phyloP scores from a whole-genome alignment of 768 basidiomycete species.

The Tulasnella calospora region DNA sequence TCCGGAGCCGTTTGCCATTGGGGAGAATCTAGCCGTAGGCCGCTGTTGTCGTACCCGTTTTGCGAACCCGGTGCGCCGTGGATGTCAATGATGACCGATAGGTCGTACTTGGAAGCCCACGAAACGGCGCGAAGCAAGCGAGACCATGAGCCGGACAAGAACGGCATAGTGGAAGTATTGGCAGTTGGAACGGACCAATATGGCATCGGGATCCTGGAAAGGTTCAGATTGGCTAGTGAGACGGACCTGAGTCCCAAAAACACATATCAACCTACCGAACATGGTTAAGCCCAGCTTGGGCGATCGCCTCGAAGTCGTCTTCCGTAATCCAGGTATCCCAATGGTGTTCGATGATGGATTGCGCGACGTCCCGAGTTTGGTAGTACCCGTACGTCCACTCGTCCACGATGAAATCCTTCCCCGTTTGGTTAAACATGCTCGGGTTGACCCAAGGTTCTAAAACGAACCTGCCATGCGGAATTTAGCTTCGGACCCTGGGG shows the following conservation, averaged over 20 bases:
- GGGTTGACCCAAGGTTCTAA: constrained; percentile 28
- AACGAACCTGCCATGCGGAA: constrained; percentile 19
- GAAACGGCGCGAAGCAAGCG: constrained; percentile 57
- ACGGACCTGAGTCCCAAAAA: neutral
- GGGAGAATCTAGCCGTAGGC: constrained; percentile 56
- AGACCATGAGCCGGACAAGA: constrained; percentile 60
- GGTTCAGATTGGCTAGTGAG: neutral
- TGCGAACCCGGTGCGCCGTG: constrained; percentile 84
- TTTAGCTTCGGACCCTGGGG: neutral
- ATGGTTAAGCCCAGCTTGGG: constrained; percentile 63
- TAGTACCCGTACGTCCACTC: constrained; percentile 25
- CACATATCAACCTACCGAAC: constrained; percentile 48
- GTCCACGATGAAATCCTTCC: constrained; percentile 30
- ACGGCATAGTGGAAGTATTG: constrained; percentile 52
- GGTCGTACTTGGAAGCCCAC: constrained; percentile 64
- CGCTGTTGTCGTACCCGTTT: constrained; percentile 77
- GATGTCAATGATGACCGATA: constrained; percentile 80
- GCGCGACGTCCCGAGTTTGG: constrained; percentile 9
- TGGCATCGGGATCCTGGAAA: constrained; percentile 61
- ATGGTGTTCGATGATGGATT: constrained; percentile 42
- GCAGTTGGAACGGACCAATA: constrained; percentile 76
- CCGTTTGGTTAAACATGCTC: constrained; percentile 24
- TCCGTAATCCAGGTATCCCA: constrained; percentile 64
- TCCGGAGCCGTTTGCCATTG: constrained; percentile 62
- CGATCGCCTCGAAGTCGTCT: constrained; percentile 61